These are phyloP conservation scores for Sphagnurus paluster DNA, from an alignment of 1,284 basidiomycete species.

Conservation along the genomic window DNA sequence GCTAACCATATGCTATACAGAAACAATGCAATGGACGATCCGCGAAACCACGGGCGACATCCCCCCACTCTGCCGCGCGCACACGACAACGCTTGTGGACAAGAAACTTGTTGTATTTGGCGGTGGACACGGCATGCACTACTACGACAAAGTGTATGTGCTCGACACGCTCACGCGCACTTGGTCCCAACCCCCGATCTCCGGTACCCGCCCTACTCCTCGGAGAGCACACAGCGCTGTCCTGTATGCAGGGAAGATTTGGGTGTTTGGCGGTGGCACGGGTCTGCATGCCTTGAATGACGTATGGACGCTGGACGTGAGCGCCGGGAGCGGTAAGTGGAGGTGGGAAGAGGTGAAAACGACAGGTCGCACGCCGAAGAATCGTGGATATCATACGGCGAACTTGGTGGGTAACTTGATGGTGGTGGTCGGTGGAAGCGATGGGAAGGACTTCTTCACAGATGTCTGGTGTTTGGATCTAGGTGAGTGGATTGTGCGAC, in stretches of 20 bases:
- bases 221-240: conserved; percentile 89
- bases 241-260: conserved; percentile 70
- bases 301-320: conserved; percentile 83
- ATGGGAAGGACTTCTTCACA: conserved; percentile 78
- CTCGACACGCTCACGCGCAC: conserved; percentile 77
- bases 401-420: conserved; percentile 85
- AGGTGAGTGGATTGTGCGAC: conserved; percentile 48
- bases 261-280: conserved; percentile 92
- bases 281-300: conserved; percentile 88
- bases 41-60: conserved; percentile 73
- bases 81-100: conserved; percentile 86
- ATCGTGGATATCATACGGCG: conserved; percentile 89
- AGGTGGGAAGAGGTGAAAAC: conserved; percentile 66
- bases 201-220: conserved; percentile 54
- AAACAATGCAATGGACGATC: conserved; percentile 89
- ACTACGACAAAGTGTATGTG: conserved; percentile 78
- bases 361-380: conserved; percentile 53
- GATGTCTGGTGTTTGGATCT: conserved; percentile 89
- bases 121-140: conserved; percentile 78
- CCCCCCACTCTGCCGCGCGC: conserved; percentile 84
- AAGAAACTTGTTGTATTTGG: conserved; percentile 82
- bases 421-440: conserved; percentile 81
- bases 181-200: conserved; percentile 59
- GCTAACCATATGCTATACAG: conserved; percentile 36
- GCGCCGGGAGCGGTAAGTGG: conserved; percentile 47